Evolutionary conservation across 305 asterid species (phyloP), one percentile per base, ranked within the genome.

Genomic region (Fraxinus sp.): DNA sequence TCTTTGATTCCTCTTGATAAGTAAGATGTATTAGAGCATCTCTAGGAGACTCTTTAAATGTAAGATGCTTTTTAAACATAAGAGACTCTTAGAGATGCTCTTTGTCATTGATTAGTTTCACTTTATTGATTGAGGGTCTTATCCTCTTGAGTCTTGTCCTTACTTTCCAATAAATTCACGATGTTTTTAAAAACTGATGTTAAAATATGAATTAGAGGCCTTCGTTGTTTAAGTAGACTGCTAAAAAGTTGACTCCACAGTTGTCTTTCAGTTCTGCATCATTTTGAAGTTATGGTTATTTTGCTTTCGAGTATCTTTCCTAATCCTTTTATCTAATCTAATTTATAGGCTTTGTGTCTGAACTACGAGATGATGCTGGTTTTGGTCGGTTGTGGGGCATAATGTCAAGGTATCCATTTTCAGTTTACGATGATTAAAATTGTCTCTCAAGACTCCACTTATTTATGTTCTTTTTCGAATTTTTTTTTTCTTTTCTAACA

Each of bases 331-430:
- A 30, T 26, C 79, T 81, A 59, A 46, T 83, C 72, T 49, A 79
- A 37, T 82, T 79, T 84, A 76, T 81, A 96, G 99, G 95, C 80
- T 91, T 94, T 85, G 87, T 83, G 74, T 89, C 80, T 91, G 98
- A 96, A 83, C 85, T 94, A 68, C 95, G 98, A 85, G 99, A 96
- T 89, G 99, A 92, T 90, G 87, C 87, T 79, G 97, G 93, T 57
- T 87, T 94, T 89, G 93, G 97, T 87, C 92, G 97, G 49, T 82
- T 96, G 83, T 93, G 98, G 98, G 97, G 98, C 80, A 87, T 96
- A 82, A 85, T 94, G 89, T 91, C 98, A 76, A 94, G 99, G 99
- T 96, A 89, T 80, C 57, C 68, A 11, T 64, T 79, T 75, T 82
- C 41, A 43, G 22, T 66, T 28, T 68, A 68, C 5, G 20, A 68